Evolutionary conservation across 2,329 filamentous ascomycete genomes (phyloP).

Genomic region (Monilinia aucupariae): DNA sequence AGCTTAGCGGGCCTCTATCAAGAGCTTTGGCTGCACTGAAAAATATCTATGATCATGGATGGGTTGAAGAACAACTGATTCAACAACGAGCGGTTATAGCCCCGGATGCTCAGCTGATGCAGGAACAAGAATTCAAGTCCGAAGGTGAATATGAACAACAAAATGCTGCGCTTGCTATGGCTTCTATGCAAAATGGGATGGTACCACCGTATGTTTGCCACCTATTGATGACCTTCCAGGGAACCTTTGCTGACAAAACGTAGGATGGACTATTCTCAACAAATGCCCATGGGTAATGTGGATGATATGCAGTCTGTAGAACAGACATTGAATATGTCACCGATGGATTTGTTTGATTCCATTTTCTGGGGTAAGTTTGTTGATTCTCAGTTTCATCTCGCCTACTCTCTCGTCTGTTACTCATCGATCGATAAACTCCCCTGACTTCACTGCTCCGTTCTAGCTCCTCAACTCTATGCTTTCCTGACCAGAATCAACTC

Average conservation of each 20-base stretch:
- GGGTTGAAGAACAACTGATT: conserved; percentile 42
- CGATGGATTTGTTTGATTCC: conserved; percentile 63
- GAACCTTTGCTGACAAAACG: neutral
- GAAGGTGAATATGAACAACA: conserved; percentile 38
- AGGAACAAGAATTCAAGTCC: conserved; percentile 20
- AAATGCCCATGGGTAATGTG: conserved; percentile 32
- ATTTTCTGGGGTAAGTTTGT: conserved; percentile 58
- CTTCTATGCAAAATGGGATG: conserved; percentile 56
- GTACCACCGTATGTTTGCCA: conserved; percentile 30
- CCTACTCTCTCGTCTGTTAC: neutral
- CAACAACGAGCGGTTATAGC: conserved; percentile 32
- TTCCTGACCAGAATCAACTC: neutral
- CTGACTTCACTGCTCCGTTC: too few species aligned
- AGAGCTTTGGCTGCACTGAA: conserved; percentile 55
- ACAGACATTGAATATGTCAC: conserved; percentile 55
- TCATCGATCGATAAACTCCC: neutral
- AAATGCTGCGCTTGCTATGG: conserved; percentile 59
- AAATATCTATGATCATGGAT: conserved; percentile 63
- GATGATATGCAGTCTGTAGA: conserved; percentile 46
- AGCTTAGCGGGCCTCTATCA: conserved; percentile 49
- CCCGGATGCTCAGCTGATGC: conserved; percentile 16
- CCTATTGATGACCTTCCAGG: neutral
- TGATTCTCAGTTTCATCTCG: neutral
- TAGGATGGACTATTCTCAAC: conserved; percentile 38
- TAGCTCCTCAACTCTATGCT: neutral